Conservation (phyloP, 441 rosid species). For the Adansonia grandidieri region DNA sequence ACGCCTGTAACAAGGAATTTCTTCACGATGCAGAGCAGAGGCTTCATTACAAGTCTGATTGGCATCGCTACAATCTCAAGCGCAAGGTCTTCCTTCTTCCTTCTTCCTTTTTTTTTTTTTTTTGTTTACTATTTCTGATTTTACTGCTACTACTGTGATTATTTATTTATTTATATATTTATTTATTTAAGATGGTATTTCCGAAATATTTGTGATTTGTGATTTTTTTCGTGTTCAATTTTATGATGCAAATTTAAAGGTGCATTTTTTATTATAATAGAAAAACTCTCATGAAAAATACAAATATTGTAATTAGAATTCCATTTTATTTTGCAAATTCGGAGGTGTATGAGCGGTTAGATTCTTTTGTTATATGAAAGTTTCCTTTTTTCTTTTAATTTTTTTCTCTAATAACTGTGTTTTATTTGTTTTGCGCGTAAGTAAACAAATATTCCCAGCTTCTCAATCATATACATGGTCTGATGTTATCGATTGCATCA, state of each 20-base stretch:
- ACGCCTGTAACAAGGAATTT: constrained; percentile 88
- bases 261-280: not conserved
- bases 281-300: no score
- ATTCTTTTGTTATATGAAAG: no score
- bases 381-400: not conserved
- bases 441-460: not conserved
- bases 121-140: not conserved
- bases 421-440: not conserved
- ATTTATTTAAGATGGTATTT: not conserved
- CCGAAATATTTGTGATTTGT: not conserved
- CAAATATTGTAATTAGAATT: not conserved
- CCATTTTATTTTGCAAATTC: not conserved
- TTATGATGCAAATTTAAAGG: not conserved
- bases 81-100: constrained; percentile 64
- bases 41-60: constrained; percentile 89
- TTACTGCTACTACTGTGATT: not conserved
- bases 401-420: not conserved
- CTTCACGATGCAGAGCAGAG: constrained; percentile 71
- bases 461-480: not conserved
- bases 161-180: not conserved
- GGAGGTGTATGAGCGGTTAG: not conserved
- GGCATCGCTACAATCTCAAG: constrained; percentile 98
- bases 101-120: not conserved
- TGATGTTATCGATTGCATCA: not conserved
- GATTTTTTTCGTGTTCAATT: not conserved